A percentile compares a stretch with the other conserved stretches of the same genome.
These are phyloP conservation scores for Olyra latifolia DNA, from an alignment of 176 grass and related monocot species.

Conservation along the genomic window DNA sequence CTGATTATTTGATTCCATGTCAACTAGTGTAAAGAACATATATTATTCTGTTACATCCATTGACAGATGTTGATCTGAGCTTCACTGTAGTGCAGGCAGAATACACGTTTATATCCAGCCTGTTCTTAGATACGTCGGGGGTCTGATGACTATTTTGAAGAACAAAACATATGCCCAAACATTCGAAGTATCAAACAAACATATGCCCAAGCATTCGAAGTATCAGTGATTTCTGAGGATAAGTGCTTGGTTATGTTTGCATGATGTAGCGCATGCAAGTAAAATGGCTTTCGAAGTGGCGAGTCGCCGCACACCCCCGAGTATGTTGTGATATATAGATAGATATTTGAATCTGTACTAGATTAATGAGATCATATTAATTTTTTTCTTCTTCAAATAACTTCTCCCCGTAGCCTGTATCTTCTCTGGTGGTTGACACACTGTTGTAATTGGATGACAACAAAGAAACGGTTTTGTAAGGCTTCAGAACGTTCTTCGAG, in stretches of 20 bases:
- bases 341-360: constrained; percentile 12
- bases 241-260: not conserved
- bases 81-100: not conserved
- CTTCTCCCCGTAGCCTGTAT: not conserved
- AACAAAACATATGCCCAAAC: not conserved
- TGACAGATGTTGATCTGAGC: not conserved
- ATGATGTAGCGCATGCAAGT: not conserved
- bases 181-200: not conserved
- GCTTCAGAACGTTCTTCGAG: not conserved
- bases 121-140: not conserved
- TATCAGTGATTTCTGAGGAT: not conserved
- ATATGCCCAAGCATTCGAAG: not conserved
- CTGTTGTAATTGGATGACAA: not conserved
- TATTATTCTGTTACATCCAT: constrained; percentile 9
- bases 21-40: not conserved
- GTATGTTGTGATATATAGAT: constrained; percentile 16
- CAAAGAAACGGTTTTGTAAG: not conserved
- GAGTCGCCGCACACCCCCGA: not conserved
- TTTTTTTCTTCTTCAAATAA: not conserved
- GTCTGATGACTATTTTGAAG: not conserved
- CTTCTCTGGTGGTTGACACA: not conserved
- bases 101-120: not conserved
- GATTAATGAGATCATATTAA: not conserved
- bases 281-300: not conserved
- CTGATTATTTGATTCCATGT: not conserved